Conservation (phyloP, 176 grass and related monocot species). For the Hsuehochloa calcarea region DNA sequence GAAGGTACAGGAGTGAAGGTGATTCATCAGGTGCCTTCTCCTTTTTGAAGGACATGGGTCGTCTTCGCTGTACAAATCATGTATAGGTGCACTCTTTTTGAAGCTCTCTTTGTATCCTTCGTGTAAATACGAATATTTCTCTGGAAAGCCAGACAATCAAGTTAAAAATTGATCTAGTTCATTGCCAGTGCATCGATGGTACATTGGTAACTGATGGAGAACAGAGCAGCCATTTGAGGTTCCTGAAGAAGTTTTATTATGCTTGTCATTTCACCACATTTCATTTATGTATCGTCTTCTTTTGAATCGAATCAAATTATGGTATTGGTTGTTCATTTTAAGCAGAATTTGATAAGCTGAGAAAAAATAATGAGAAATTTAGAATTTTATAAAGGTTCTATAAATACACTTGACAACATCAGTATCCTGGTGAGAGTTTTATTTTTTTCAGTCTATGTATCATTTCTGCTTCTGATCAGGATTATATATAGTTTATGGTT, state of each 20-base stretch:
- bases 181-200: not conserved
- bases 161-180: not conserved
- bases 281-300: not conserved
- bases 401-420: constrained; percentile 22
- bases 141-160: not conserved
- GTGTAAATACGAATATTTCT: not conserved
- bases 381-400: not conserved
- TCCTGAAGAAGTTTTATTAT: not conserved
- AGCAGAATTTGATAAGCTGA: not conserved
- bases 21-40: not conserved
- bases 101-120: not conserved
- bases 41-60: not conserved
- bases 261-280: not conserved
- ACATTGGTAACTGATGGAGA: not conserved
- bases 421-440: constrained; percentile 3
- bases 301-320: not conserved
- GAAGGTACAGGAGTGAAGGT: not conserved
- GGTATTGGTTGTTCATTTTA: not conserved
- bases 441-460: constrained; percentile 20
- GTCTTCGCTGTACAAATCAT: not conserved
- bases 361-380: not conserved
- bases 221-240: not conserved
- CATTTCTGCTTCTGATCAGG: constrained; percentile 11
- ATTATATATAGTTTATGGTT: constrained; percentile 6
- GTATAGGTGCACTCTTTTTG: not conserved